Conservation (phyloP, 495 filamentous ascomycete genomes). For the Hyaloscypha hepaticicola region DNA sequence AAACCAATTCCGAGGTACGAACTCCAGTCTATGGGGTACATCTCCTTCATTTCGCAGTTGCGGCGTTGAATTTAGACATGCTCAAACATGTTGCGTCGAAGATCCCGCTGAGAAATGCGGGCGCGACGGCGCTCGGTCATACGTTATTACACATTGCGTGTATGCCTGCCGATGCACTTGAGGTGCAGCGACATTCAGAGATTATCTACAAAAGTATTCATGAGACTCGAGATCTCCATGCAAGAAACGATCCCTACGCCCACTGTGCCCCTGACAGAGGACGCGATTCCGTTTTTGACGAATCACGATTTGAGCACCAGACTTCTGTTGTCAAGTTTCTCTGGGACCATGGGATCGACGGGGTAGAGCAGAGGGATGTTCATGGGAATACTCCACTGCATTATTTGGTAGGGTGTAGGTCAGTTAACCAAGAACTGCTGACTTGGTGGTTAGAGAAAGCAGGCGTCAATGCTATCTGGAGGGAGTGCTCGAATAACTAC, state of each 20-base stretch:
- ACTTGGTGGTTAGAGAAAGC: constrained; percentile 15
- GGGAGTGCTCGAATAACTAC: constrained; percentile 4
- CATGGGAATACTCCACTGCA: constrained; percentile 24
- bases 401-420: constrained; percentile 19
- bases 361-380: constrained; percentile 10
- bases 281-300: not conserved
- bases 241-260: constrained; percentile 16
- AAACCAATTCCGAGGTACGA: constrained; percentile 16
- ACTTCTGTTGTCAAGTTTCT: constrained; percentile 14
- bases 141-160: constrained; percentile 24
- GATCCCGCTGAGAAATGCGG: constrained; percentile 15
- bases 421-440: constrained; percentile 13
- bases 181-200: constrained; percentile 12
- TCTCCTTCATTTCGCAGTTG: constrained; percentile 23
- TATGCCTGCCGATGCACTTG: constrained; percentile 10
- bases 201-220: constrained; percentile 19
- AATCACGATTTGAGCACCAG: not conserved
- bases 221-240: constrained; percentile 20
- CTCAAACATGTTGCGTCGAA: constrained; percentile 13
- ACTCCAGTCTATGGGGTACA: constrained; percentile 22
- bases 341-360: constrained; percentile 13
- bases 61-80: constrained; percentile 13
- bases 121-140: constrained; percentile 15
- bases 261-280: not conserved
- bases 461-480: not conserved